A percentile compares a stretch with the other conserved stretches of the same genome.
Conservation (phyloP, 306 rosid species). For the Prosopis cineraria region DNA sequence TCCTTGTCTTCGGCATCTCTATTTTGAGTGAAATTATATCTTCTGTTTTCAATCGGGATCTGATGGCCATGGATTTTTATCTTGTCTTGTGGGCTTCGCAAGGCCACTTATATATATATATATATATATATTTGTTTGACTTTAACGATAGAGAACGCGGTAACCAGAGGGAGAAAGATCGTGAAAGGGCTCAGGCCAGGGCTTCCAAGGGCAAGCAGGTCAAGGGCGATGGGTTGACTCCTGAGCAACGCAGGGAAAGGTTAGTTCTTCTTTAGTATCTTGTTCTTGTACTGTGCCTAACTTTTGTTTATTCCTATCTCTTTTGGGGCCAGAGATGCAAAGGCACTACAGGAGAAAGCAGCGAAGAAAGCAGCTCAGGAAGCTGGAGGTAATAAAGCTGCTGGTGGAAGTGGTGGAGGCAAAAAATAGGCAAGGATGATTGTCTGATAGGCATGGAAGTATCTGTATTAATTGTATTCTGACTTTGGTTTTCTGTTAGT, state of each 20-base stretch:
- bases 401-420: slow-evolving; percentile 47
- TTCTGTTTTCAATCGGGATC: not conserved
- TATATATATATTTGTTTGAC: too few relatives aligned
- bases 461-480: slow-evolving; percentile 18
- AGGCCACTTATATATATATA: too few relatives aligned
- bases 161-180: slow-evolving; percentile 70
- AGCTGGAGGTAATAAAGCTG: slow-evolving; percentile 46
- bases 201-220: slow-evolving; percentile 36
- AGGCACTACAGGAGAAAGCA: slow-evolving; percentile 71
- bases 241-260: slow-evolving; percentile 93
- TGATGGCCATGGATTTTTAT: not conserved
- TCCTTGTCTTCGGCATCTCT: not conserved
- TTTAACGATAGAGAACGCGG: slow-evolving; percentile 78
- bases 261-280: slow-evolving; percentile 13
- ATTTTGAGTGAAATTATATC: not conserved
- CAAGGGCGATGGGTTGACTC: slow-evolving; percentile 70
- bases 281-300: not conserved
- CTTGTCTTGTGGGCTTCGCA: not conserved
- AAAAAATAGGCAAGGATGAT: slow-evolving; percentile 40
- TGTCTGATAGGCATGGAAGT: slow-evolving; percentile 21
- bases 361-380: slow-evolving; percentile 64
- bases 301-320: not conserved
- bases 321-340: slow-evolving; percentile 57
- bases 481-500: slow-evolving; percentile 5
- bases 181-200: slow-evolving; percentile 77